Base-by-base conservation (phyloP, 306 rosid species). In the Rosa rugosa region DNA sequence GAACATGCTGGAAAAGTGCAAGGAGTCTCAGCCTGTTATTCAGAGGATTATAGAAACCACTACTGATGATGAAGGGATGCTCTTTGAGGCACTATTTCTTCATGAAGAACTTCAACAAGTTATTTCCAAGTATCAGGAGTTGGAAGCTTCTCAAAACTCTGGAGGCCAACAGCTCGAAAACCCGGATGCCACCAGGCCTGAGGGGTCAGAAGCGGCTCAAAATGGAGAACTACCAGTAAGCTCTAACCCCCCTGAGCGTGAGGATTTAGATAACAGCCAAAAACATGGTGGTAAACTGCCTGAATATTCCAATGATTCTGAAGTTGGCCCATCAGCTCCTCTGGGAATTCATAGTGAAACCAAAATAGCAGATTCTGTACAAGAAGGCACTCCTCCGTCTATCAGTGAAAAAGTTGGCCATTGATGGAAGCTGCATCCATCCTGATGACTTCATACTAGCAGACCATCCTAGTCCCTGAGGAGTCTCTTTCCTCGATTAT, bases 31-130 rank as follows among this genome's bases (percentile, higher is more conserved):
- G 59, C 86, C 87, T 65, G 70, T 86, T 80, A 80, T 92, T 59
- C 84, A 90, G 80, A 91, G 81, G 75, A 92, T 92, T 60, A 85
- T 85, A 71, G 93, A 92, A 89, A 80, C 88, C 86, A 92, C 95
- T 47, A 80, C 86, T 31, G 76, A 90, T 56, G 95, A 92, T 71
- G 97, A 92, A 83, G 91, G 68, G 72, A 87, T 87, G 79, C 93
- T 92, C 69, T 87, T 90, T 77, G 97, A 92, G 87, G 95, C 96
- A 77, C 81, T 92, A 65, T 82, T 86, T 87, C 92, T 92, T 69
- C 88, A 92, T 67, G 97, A 92, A 79, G 97, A 92, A 80, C 90
- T 92, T 79, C 91, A 89, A 68, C 92, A 83, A 63, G 75, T 92
- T 36, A 78, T 92, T 80, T 89, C 91, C 67, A 90, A 87, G 81